Evolutionary conservation across 352 stramenopile genomes (phyloP).

Genomic region (Albugo candida): DNA sequence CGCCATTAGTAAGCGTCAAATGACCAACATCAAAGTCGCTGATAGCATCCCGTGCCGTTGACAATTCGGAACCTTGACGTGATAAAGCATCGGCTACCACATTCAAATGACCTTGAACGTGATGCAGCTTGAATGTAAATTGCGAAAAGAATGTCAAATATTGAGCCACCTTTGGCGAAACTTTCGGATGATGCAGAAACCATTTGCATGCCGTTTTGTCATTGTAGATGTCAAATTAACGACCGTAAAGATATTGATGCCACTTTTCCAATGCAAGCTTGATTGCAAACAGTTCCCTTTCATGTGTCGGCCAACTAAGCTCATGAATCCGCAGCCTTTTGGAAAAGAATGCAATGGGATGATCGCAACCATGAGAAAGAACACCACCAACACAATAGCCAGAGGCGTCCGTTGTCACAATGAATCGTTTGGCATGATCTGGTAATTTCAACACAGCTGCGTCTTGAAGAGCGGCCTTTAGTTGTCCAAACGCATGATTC

Average conservation of each 20-base stretch:
- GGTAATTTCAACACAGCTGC: constrained; percentile 4
- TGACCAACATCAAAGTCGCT: too few species aligned
- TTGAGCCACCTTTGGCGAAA: constrained; percentile 4
- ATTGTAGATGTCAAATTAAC: constrained; percentile 6
- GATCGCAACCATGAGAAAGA: constrained; percentile 1
- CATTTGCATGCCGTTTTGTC: constrained; percentile 5
- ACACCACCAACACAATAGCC: constrained; percentile 1
- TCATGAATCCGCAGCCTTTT: constrained; percentile 5
- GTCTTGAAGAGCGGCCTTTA: constrained; percentile 5
- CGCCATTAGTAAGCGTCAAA: too few species aligned
- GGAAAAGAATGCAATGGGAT: constrained; percentile 7
- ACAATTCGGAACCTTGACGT: background rate
- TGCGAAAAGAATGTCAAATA: constrained; percentile 4
- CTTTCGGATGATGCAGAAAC: constrained; percentile 4
- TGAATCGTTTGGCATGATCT: constrained; percentile 2
- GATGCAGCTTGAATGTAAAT: constrained; percentile 7
- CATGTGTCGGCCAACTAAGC: constrained; percentile 3
- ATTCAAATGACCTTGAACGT: constrained; percentile 2
- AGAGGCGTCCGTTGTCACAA: constrained; percentile 4
- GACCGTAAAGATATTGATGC: constrained; percentile 4
- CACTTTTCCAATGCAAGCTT: constrained; percentile 7
- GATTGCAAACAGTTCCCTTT: constrained; percentile 7
- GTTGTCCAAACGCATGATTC: constrained; percentile 1
- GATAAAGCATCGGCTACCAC: constrained; percentile 8
- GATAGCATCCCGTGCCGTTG: too few species aligned